Evolutionary conservation across 1,284 basidiomycete species (phyloP).

Genomic region (Amanita bisporigera): DNA sequence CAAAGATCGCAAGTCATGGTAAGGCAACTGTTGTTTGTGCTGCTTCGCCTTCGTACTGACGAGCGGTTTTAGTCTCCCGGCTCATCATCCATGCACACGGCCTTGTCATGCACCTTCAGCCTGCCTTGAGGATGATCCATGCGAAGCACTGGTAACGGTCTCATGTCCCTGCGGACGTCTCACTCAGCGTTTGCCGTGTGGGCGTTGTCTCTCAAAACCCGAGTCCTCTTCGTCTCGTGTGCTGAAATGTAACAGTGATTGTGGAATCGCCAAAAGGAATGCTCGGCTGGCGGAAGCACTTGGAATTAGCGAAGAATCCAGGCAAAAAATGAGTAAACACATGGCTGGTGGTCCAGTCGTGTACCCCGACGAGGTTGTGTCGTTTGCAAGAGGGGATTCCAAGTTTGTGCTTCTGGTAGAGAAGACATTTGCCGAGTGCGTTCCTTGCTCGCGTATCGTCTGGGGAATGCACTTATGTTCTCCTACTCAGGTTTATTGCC

Average conservation of each 20-base stretch:
- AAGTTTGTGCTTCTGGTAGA: constrained; percentile 78
- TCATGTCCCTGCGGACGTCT: constrained; percentile 85
- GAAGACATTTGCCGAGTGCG: constrained; percentile 78
- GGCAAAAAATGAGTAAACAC: constrained; percentile 32
- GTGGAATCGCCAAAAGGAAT: constrained; percentile 83
- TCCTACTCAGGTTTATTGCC: constrained; percentile 60
- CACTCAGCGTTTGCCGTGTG: constrained; percentile 73
- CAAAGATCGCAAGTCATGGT: constrained; percentile 85
- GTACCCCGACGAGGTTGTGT: constrained; percentile 67
- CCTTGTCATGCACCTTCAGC: constrained; percentile 86
- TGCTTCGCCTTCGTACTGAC: neutral
- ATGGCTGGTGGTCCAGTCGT: constrained; percentile 42
- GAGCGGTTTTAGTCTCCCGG: constrained; percentile 52
- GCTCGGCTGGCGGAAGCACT: constrained; percentile 86
- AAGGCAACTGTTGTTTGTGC: constrained; percentile 21
- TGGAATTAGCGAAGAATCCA: constrained; percentile 67
- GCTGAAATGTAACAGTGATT: constrained; percentile 79
- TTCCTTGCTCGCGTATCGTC: neutral
- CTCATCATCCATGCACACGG: constrained; percentile 71
- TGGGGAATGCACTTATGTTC: neutral
- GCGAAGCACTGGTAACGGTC: constrained; percentile 66
- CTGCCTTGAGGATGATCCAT: constrained; percentile 82
- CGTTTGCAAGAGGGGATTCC: constrained; percentile 63
- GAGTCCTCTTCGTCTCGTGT: neutral
- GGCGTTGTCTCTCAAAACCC: constrained; percentile 45